Evolutionary conservation across 306 rosid genomes (phyloP).

Genomic region (Elaeagnus macrophylla): DNA sequence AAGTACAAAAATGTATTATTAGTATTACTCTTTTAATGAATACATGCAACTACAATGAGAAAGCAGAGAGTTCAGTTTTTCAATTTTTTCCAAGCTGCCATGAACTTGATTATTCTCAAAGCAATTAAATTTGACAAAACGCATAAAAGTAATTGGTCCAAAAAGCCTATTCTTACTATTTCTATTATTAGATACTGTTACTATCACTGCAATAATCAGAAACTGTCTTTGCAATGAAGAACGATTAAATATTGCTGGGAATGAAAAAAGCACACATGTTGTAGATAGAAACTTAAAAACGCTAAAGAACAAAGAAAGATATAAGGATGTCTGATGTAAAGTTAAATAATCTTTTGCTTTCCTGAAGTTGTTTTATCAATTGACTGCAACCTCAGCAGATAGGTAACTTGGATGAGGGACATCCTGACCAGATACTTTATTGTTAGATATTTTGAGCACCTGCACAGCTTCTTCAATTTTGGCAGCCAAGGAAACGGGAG

Average conservation of each 20-base stretch:
- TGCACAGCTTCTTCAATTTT: slow-evolving; percentile 81
- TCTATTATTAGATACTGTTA: slow-evolving; percentile 6
- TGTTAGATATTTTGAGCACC: slow-evolving; percentile 60
- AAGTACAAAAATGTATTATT: no score
- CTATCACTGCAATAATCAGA: neutral
- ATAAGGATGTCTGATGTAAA: no score
- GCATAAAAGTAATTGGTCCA: neutral
- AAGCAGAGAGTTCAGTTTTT: no score
- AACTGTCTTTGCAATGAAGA: slow-evolving; percentile 21
- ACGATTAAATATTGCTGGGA: slow-evolving; percentile 10
- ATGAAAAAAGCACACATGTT: neutral
- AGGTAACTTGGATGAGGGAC: slow-evolving; percentile 44
- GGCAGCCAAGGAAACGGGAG: slow-evolving; percentile 60
- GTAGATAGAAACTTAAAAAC: slow-evolving; percentile 11
- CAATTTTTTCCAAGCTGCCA: no score
- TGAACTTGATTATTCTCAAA: no score
- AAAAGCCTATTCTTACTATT: slow-evolving; percentile 15
- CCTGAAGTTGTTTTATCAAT: slow-evolving; percentile 26
- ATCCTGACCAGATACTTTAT: slow-evolving; percentile 56
- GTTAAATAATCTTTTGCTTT: neutral
- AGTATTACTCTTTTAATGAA: no score
- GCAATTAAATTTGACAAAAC: no score
- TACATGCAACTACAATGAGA: no score
- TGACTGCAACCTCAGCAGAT: slow-evolving; percentile 74
- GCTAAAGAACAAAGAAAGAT: no score